Conservation (phyloP, 345 rosid genomes). For the Rhodamnia rubescens region DNA sequence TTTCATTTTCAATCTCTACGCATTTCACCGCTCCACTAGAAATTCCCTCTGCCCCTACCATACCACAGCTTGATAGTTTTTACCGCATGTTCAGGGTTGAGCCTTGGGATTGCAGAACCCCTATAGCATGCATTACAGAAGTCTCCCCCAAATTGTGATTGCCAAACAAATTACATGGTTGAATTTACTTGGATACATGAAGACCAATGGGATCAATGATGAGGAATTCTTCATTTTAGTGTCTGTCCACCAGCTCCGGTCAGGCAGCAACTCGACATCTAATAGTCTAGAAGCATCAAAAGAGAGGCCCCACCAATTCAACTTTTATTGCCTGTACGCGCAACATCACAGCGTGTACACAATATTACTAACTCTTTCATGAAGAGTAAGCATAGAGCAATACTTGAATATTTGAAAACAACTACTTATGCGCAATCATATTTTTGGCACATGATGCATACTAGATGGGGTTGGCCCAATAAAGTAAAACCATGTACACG, state of each 20-base stretch:
- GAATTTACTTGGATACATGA: neutral
- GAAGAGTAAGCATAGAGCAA: neutral
- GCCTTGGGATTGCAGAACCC: neutral
- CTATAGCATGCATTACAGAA: no score
- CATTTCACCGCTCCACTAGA: no score
- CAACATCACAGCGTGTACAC: neutral
- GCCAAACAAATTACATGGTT: neutral
- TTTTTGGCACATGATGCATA: neutral
- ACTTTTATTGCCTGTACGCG: neutral
- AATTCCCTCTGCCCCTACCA: no score
- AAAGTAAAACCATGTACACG: neutral
- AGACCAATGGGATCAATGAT: neutral
- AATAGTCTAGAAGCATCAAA: neutral
- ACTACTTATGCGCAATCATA: neutral
- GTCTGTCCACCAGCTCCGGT: neutral
- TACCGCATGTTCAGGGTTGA: no score
- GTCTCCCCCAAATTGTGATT: no score
- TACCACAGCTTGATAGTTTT: no score
- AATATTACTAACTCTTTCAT: neutral
- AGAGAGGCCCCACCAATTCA: neutral
- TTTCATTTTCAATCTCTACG: no score
- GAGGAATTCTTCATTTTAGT: neutral
- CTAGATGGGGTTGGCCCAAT: neutral
- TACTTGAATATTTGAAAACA: neutral
- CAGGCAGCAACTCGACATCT: neutral